Percentiles rank a stretch among this genome's conserved stretches.
Evolutionary conservation across 192 early-diverging fungal species (phyloP).

Genomic region (Gaertneriomyces semiglobifer): DNA sequence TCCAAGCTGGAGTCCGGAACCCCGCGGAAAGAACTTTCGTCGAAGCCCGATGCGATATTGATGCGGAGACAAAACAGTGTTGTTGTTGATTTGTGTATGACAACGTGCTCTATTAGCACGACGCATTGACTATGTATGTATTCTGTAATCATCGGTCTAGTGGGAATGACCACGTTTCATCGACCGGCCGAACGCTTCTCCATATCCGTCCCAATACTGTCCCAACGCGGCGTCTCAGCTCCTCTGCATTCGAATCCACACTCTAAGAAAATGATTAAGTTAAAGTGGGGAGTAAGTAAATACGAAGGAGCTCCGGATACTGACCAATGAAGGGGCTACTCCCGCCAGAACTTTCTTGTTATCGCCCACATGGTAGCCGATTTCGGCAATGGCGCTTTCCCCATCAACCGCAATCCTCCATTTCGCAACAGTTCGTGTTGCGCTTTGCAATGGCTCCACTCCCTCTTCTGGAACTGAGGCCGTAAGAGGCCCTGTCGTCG

Average conservation of each 20-base stretch:
- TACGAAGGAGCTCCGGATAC: background rate
- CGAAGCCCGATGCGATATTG: too few species aligned
- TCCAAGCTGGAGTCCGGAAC: too few species aligned
- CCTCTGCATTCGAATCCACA: slow-evolving; percentile 4
- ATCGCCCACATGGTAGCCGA: background rate
- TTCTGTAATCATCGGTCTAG: too few species aligned
- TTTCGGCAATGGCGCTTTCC: background rate
- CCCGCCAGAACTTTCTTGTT: background rate
- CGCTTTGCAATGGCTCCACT: background rate
- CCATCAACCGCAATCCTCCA: slow-evolving; percentile 8
- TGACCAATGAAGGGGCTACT: background rate
- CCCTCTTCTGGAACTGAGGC: background rate
- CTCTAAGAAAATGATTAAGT: slow-evolving; percentile 3
- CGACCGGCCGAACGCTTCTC: slow-evolving; percentile 15
- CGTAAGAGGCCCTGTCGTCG: background rate
- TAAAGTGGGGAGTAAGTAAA: background rate
- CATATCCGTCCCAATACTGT: slow-evolving; percentile 11
- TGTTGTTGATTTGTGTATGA: too few species aligned
- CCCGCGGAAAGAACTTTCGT: too few species aligned
- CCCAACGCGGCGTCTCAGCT: slow-evolving; percentile 7
- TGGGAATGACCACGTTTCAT: slow-evolving; percentile 10
- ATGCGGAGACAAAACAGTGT: too few species aligned
- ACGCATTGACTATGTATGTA: too few species aligned
- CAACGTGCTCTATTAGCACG: too few species aligned
- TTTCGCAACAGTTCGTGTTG: background rate